Base-by-base conservation (phyloP, 2,329 filamentous ascomycete genomes). In the Ceratocystiopsis minuta region DNA sequence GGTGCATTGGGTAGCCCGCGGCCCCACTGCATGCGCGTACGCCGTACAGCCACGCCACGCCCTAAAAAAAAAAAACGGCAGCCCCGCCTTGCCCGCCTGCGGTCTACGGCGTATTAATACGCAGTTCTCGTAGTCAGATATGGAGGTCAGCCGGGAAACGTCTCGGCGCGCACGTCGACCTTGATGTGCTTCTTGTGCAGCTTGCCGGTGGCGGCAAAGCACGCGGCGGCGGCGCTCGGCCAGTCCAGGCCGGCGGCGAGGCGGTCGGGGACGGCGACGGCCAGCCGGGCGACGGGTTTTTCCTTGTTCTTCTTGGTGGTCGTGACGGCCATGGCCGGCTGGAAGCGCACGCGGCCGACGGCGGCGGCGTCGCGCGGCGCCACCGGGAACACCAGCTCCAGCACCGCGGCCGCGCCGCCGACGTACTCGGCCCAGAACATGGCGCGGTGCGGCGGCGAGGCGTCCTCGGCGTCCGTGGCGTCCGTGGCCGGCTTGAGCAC, bases 361-460 rank as follows among this genome's bases (percentile, higher is more conserved):
- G 11, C 24, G 31, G 18, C 34, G 24, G 24, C 48, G 2, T 50
- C 54, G 36, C 49, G 53, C 2, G 68, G 70, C 42, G 56, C 55
- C 0, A 57, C 54, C 0, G 66, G 63, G 31, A 64, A 55, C 1
- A 71, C 37, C 16, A 54, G 57, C 1, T 60, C 60, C 40, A 73
- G 49, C 4, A 64, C 52, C 13, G 57, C 55, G 4, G 67, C 64
- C 28, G 70, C 57, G 14, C 62, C 60, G 10, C 70, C 70, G 14
- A 69, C 55, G 44, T 72, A 73, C 40, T 64, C 61, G 11, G 67
- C 63, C 70, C 69, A 73, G 47, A 72, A 72, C 2, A 59, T 52
- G 3, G 62, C 35, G n/a, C n/a, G 13, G 32, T 4, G 3, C 60
- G 14, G 3, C n/a, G n/a, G n/a, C n/a, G n/a, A n/a, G 58, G 6